Evolutionary conservation across 352 stramenopile genomes (phyloP).

Genomic region (Globisporangium spiculum): DNA sequence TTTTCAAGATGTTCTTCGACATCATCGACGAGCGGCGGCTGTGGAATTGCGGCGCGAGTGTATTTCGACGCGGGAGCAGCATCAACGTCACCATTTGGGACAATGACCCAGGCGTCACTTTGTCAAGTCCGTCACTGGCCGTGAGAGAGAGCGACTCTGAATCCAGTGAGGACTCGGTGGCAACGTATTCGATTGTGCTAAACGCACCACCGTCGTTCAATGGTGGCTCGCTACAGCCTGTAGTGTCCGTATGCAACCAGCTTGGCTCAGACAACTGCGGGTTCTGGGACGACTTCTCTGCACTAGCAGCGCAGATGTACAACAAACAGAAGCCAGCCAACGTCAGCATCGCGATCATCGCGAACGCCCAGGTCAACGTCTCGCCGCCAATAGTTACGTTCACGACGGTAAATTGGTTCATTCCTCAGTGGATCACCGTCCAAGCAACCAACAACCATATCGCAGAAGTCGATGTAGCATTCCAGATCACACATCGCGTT

Average conservation of each 20-base stretch:
- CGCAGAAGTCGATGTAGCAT: conserved; percentile 31
- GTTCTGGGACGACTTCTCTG: conserved; percentile 41
- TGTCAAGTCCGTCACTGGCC: conserved; percentile 36
- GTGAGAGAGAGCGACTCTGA: conserved; percentile 29
- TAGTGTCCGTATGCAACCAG: conserved; percentile 27
- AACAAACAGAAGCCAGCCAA: conserved; percentile 20
- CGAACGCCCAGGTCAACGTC: conserved; percentile 45
- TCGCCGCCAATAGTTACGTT: conserved; percentile 64
- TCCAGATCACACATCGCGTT: conserved; percentile 51
- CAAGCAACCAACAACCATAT: conserved; percentile 44
- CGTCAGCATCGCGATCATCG: conserved; percentile 57
- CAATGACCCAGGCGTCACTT: conserved; percentile 68
- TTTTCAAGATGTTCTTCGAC: conserved; percentile 53
- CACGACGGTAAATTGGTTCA: conserved; percentile 54
- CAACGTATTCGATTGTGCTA: conserved; percentile 57
- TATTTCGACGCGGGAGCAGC: conserved; percentile 34
- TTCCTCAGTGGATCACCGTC: conserved; percentile 52
- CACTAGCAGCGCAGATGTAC: conserved; percentile 35
- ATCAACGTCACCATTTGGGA: conserved; percentile 75
- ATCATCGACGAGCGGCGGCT: conserved; percentile 44
- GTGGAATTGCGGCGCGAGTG: conserved; percentile 64
- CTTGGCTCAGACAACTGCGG: conserved; percentile 40
- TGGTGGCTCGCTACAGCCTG: conserved; percentile 12
- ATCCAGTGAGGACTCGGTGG: conserved; percentile 1
- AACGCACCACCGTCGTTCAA: conserved; percentile 45